Base-by-base conservation (phyloP, 495 filamentous ascomycete genomes). In the Annulohypoxylon stygium region DNA sequence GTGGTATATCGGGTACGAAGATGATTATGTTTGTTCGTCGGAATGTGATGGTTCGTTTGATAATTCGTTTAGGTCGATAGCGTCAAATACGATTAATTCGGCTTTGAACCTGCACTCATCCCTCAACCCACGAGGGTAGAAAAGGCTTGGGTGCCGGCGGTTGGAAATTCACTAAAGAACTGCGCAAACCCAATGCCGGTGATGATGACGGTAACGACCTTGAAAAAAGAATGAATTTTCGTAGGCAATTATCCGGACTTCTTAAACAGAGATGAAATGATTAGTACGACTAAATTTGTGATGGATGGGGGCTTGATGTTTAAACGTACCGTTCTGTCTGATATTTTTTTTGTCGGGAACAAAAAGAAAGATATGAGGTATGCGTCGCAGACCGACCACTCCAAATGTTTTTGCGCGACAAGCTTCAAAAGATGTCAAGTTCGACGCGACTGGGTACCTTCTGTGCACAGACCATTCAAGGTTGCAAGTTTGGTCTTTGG, bases 371-470 rank as follows among this genome's bases (percentile, higher is more conserved):
- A 26, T 7, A 23, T 50, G 20, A 20, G 20, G 50, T n/a, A 48
- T 61, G 59, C 53, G 50, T 64, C 65, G 34, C 41, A 74, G 61
- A 67, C 71, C 58, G 58, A 70, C 51, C 51, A 67, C 58, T 72
- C 3, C 43, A 47, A 47, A 47, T 47, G 43, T 74, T 74, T 69
- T 69, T 67, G 62, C 67, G 72, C 67, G 72, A 75, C 67, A 59
- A 74, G 67, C 66, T 70, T 74, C 62, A 20, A 67, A 66, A 61
- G 54, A 37, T 51, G 61, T 51, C 47, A 37, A 54, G 58, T 67
- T 54, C 53, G 66, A 75, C 72, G 72, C 72, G 72, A 70, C 67
- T 64, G 67, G 62, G 16, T 47, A 47, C 43, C 16, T 20, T 41
- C 54, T 30, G 39, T 30, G 50, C 60, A 64, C 50, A n/a, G 58